Conservation (phyloP, 2,329 filamentous ascomycete genomes). For the Epichloe sp. region DNA sequence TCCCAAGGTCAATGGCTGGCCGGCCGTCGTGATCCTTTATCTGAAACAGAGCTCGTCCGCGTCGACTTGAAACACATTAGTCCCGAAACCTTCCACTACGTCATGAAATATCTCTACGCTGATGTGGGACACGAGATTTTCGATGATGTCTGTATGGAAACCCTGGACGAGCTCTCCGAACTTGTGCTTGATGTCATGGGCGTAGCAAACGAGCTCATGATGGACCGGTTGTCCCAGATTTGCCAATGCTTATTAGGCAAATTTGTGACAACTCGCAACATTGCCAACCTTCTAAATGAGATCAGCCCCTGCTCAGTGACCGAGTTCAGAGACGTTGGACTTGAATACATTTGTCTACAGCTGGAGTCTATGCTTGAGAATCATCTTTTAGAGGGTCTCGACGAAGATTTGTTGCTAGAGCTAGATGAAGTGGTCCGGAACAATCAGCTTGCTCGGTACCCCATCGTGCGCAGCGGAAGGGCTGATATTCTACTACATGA, state of each 20-base stretch:
- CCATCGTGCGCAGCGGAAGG: conserved; percentile 63
- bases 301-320: conserved; percentile 73
- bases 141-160: conserved; percentile 55
- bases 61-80: conserved; percentile 78
- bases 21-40: conserved; percentile 40
- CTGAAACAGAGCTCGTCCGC: conserved; percentile 33
- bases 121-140: conserved; percentile 75
- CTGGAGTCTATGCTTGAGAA: conserved; percentile 89
- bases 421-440: conserved; percentile 68
- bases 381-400: conserved; percentile 71
- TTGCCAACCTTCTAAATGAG: conserved; percentile 72
- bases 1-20: conserved; percentile 76
- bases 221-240: conserved; percentile 77
- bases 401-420: conserved; percentile 68
- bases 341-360: conserved; percentile 87
- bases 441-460: conserved; percentile 68
- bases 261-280: conserved; percentile 77
- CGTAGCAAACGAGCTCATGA: conserved; percentile 87
- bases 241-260: conserved; percentile 75
- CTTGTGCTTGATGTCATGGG: conserved; percentile 83
- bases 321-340: conserved; percentile 73
- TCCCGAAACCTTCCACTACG: conserved; percentile 59
- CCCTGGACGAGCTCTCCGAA: conserved; percentile 75
- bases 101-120: conserved; percentile 70
- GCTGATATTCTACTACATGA: conserved; percentile 55